Conservation (phyloP, 495 filamentous ascomycete genomes). For the Parathielavia appendiculata region DNA sequence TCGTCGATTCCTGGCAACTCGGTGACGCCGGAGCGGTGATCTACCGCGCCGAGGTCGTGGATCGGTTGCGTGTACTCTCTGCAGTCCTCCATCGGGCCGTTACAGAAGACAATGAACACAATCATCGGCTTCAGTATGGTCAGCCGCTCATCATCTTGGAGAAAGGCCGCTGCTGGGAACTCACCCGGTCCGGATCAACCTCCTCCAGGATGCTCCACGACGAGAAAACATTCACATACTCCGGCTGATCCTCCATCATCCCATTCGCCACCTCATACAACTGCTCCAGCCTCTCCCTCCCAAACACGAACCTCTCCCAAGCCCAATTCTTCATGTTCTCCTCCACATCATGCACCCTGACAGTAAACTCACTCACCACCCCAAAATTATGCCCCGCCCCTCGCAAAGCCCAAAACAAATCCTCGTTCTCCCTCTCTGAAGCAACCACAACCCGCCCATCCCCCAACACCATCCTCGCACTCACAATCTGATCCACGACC, state of each 20-base stretch:
- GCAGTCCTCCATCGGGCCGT: slow-evolving; percentile 38
- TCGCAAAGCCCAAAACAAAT: slow-evolving; percentile 53
- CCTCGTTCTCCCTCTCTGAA: slow-evolving; percentile 27
- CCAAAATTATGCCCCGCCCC: slow-evolving; percentile 62
- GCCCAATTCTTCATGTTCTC: slow-evolving; percentile 29
- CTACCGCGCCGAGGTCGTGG: slow-evolving; percentile 36
- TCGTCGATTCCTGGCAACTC: slow-evolving; percentile 41
- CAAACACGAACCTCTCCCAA: slow-evolving; percentile 42
- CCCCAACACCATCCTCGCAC: slow-evolving; percentile 50
- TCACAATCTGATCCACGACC: slow-evolving; percentile 52
- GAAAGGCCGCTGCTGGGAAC: slow-evolving; percentile 10
- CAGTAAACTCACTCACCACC: slow-evolving; percentile 47
- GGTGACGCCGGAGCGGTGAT: slow-evolving; percentile 23
- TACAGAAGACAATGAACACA: slow-evolving; percentile 43
- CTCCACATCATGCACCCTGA: slow-evolving; percentile 45
- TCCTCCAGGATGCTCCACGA: slow-evolving; percentile 39
- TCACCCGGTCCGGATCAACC: slow-evolving; percentile 37
- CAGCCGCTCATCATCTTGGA: not conserved
- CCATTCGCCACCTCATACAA: slow-evolving; percentile 41
- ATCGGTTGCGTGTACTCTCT: slow-evolving; percentile 41
- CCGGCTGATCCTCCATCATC: slow-evolving; percentile 33
- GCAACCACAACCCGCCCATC: slow-evolving; percentile 44
- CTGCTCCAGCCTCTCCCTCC: slow-evolving; percentile 45
- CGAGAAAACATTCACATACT: slow-evolving; percentile 41
- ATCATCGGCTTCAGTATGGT: slow-evolving; percentile 35